A percentile compares a stretch with the other conserved stretches of the same genome.
Evolutionary conservation across 1,139 yeast genomes (phyloP).

Genomic region (Spathaspora sp.): DNA sequence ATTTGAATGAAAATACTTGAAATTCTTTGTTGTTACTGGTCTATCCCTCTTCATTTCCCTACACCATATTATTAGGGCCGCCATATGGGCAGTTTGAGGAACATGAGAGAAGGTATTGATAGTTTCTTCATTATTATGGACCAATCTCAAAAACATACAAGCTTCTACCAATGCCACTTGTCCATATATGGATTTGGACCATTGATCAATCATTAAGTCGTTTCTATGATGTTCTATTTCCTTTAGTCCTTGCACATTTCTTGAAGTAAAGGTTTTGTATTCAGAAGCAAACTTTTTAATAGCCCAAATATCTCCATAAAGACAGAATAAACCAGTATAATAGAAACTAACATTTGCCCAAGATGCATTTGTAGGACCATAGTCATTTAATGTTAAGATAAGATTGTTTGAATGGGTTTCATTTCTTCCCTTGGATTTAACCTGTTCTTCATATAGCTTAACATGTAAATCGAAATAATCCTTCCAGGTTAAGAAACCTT

Average conservation of each 20-base stretch:
- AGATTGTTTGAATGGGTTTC: not conserved
- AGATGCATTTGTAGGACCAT: constrained; percentile 20
- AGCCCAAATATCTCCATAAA: constrained; percentile 9
- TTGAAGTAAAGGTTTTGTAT: constrained; percentile 3
- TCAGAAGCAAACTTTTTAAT: constrained; percentile 4
- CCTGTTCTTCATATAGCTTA: constrained; percentile 18
- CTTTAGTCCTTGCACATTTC: not conserved
- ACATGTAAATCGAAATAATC: constrained; percentile 29
- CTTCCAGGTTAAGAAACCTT: constrained; percentile 37
- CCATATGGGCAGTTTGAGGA: constrained; percentile 17
- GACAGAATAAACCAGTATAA: constrained; percentile 15
- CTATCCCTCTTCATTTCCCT: constrained; percentile 11
- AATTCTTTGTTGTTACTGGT: not conserved
- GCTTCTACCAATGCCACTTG: constrained; percentile 20
- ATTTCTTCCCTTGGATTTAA: constrained; percentile 10
- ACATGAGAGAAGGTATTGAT: constrained; percentile 19
- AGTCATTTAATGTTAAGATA: constrained; percentile 15
- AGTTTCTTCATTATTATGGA: constrained; percentile 16
- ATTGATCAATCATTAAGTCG: constrained; percentile 13
- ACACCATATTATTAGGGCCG: constrained; percentile 20
- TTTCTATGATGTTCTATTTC: constrained; percentile 8
- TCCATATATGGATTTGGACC: constrained; percentile 22
- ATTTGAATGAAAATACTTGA: constrained; percentile 8
- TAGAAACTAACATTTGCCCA: constrained; percentile 22
- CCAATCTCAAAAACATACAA: constrained; percentile 17